These are phyloP conservation scores for Aspergillus transmontanensis DNA, from an alignment of 2,329 filamentous ascomycete species.

Conservation along the genomic window DNA sequence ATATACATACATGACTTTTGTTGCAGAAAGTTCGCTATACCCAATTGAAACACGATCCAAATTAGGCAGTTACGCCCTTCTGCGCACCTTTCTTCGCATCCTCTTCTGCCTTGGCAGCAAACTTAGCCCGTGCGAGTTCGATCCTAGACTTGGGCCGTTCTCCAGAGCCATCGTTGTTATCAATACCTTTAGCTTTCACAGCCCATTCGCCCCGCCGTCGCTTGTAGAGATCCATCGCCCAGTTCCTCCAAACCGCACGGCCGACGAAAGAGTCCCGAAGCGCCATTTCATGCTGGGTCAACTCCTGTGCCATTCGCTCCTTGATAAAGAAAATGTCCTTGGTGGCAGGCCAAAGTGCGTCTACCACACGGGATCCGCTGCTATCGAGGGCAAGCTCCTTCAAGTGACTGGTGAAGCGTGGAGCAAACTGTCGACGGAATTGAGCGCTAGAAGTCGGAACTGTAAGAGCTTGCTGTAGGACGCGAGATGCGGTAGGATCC, in stretches of 20 bases:
- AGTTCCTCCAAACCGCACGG: conserved; percentile 72
- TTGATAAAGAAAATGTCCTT: conserved; percentile 67
- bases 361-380: conserved; percentile 68
- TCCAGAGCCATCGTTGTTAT: conserved; percentile 26
- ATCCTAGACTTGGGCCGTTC: conserved; percentile 53
- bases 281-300: conserved; percentile 60
- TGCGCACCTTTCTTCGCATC: not conserved
- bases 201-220: conserved; percentile 66
- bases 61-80: conserved; percentile 11
- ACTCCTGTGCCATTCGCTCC: conserved; percentile 66
- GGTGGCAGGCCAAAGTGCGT: conserved; percentile 66
- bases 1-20: not conserved
- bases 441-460: conserved; percentile 56
- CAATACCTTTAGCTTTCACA: conserved; percentile 58
- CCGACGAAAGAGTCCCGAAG: conserved; percentile 68
- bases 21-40: not conserved
- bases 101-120: conserved; percentile 47
- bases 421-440: conserved; percentile 64
- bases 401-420: conserved; percentile 64
- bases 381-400: conserved; percentile 62
- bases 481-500: conserved; percentile 60
- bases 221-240: conserved; percentile 73
- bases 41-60: not conserved
- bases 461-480: conserved; percentile 65
- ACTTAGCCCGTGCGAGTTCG: conserved; percentile 60